Evolutionary conservation across 768 basidiomycete species (phyloP).

Genomic region (Podaxis sp.): DNA sequence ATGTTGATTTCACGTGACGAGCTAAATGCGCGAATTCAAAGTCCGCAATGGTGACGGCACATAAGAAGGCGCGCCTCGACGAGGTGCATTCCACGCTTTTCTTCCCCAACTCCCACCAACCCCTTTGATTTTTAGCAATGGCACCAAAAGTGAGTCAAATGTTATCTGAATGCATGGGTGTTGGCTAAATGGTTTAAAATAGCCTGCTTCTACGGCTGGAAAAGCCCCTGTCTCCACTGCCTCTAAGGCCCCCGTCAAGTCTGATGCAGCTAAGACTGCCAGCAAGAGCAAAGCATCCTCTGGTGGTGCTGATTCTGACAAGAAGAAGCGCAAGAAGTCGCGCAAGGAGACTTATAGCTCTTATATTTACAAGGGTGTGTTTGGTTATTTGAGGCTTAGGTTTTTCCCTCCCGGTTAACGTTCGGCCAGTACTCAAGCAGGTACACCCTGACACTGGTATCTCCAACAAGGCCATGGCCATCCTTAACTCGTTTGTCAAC

Average conservation of each 20-base stretch:
- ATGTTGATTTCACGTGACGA: constrained; percentile 12
- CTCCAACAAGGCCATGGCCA: constrained; percentile 98
- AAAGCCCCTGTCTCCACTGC: constrained; percentile 74
- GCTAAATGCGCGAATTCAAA: constrained; percentile 34
- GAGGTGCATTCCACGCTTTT: not conserved
- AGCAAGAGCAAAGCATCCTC: constrained; percentile 78
- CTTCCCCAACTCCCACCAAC: constrained; percentile 22
- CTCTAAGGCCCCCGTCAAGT: constrained; percentile 74
- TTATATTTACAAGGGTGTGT: constrained; percentile 86
- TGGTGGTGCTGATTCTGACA: constrained; percentile 69
- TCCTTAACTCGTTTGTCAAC: constrained; percentile 94
- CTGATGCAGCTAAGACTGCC: constrained; percentile 65
- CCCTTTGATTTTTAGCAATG: constrained; percentile 23
- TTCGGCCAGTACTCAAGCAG: constrained; percentile 78
- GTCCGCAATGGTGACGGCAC: constrained; percentile 38
- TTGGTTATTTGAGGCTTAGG: not conserved
- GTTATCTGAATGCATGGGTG: not conserved
- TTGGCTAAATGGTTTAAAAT: not conserved
- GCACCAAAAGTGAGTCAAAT: constrained; percentile 30
- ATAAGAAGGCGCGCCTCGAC: constrained; percentile 16
- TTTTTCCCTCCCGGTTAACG: not conserved
- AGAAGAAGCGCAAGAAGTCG: constrained; percentile 86
- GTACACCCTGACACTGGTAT: constrained; percentile 99
- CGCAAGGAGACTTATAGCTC: constrained; percentile 93
- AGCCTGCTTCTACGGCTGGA: constrained; percentile 83